Evolutionary conservation across 192 early-diverging fungal species (phyloP), one percentile per base, ranked within the genome.

Genomic region (Coemansia sp.): DNA sequence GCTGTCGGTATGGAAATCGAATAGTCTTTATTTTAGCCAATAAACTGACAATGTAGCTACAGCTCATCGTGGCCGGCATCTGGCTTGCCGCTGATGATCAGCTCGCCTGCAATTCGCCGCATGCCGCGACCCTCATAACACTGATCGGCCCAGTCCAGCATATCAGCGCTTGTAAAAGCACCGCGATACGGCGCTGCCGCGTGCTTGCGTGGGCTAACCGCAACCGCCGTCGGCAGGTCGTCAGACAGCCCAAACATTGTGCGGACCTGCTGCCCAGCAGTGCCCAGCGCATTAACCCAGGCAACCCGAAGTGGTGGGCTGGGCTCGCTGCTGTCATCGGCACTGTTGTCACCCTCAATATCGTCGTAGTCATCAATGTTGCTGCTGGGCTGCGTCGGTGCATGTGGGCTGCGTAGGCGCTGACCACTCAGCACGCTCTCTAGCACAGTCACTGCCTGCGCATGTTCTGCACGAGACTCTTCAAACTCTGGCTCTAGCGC

Each of bases 141-240:
- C 0, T n/a, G 74, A 7, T 84, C 75, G 17, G 88, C 70, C 86
- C 87, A 91, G 11, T 68, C 77, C 50, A 81, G 72, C 21, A 91
- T 79, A 14, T 75, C 77, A n/a, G 80, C 61, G 22, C 79, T 71
- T 49, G 85, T 82, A 75, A 85, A 90, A 0, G 81, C 66, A 7
- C 90, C 90, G 45, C 86, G 57, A 62, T 85, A 88, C 5, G 86
- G 84, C 12, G 84, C 74, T 55, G 80, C 86, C 2, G 85, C 75
- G 61, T 84, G 83, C 64, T 84, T 86, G 31, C 69, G 72, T 22
- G 84, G 84, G 60, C 82, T 84, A 12, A 90, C 56, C 29, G 84
- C 71, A 59, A 91, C 70, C 22, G 85, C 71, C 17, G 72, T 68
- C 12, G 90, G 90, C 35, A 83, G 81, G 59, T 86, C 84, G 59